Percentiles rank a stretch among this genome's conserved stretches.
Conservation (phyloP, 192 early-diverging fungal species). For the Entophlyctis helioformis region DNA sequence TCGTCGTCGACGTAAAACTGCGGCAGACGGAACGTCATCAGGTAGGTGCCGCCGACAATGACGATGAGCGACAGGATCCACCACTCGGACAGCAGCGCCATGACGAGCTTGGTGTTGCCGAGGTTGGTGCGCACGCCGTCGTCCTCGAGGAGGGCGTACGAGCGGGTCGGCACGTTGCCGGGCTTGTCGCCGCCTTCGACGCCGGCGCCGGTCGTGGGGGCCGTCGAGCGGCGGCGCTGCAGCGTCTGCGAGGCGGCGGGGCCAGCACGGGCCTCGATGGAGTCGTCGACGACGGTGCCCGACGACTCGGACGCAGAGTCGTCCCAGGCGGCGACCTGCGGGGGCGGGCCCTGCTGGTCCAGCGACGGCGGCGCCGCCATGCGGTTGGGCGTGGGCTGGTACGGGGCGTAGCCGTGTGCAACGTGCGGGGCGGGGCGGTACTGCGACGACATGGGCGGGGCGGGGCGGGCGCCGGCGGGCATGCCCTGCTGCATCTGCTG, state of each 20-base stretch:
- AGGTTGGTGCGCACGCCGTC: constrained; percentile 28
- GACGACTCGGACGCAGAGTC: constrained; percentile 10
- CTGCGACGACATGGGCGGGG: too few species aligned
- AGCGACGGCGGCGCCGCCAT: too few species aligned
- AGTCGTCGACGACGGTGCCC: constrained; percentile 19
- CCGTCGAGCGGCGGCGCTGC: not conserved
- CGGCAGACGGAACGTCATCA: constrained; percentile 30
- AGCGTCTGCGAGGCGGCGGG: constrained; percentile 12
- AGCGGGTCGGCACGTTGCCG: constrained; percentile 8
- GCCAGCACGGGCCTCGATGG: constrained; percentile 17
- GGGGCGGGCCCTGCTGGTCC: constrained; percentile 7
- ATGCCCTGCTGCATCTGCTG: too few species aligned
- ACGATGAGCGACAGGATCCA: constrained; percentile 39
- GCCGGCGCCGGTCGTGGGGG: not conserved
- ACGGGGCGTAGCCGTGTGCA: too few species aligned
- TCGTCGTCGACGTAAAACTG: constrained; percentile 28
- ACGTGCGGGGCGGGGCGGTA: too few species aligned
- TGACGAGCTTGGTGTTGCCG: constrained; percentile 38
- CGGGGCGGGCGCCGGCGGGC: too few species aligned
- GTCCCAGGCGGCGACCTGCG: constrained; percentile 14
- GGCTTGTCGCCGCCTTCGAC: constrained; percentile 3
- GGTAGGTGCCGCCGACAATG: constrained; percentile 26
- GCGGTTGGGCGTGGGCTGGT: too few species aligned
- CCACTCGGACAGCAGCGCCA: constrained; percentile 36
- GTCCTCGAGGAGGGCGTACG: constrained; percentile 31